Conservation (phyloP, 1,139 yeast species). For the Lodderomyces pseudojiufengensis region DNA sequence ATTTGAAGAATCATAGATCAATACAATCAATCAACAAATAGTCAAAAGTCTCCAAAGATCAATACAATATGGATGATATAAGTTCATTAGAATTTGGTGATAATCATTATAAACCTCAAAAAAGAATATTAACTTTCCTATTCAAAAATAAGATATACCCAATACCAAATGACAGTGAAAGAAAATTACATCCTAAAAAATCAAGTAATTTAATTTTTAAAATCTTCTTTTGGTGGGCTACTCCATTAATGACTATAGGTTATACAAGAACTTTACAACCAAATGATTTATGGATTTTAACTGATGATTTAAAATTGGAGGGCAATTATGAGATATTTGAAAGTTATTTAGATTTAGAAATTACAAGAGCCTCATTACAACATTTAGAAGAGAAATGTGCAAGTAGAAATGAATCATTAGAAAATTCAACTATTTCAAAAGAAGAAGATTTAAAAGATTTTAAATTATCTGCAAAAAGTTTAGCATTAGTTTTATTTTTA, state of each 20-base stretch:
- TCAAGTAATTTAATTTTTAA: constrained; percentile 29
- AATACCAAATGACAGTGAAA: constrained; percentile 50
- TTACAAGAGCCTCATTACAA: constrained; percentile 22
- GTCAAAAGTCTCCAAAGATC: too few relatives aligned
- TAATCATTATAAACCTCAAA: constrained; percentile 15
- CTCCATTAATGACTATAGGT: constrained; percentile 57
- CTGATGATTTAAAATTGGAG: constrained; percentile 51
- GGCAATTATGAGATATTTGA: constrained; percentile 30
- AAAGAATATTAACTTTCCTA: constrained; percentile 16
- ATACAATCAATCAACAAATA: too few relatives aligned
- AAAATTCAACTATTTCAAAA: constrained; percentile 17
- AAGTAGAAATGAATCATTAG: constrained; percentile 23
- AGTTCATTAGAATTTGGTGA: constrained; percentile 14
- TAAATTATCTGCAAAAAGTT: constrained; percentile 15
- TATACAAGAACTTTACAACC: constrained; percentile 64
- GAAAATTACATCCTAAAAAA: constrained; percentile 38
- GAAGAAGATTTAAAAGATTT: constrained; percentile 29
- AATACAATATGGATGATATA: constrained; percentile 2
- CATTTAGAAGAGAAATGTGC: constrained; percentile 23
- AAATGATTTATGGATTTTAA: constrained; percentile 56
- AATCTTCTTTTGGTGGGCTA: constrained; percentile 55
- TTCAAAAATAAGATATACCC: constrained; percentile 21
- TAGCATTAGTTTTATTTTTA: constrained; percentile 19
- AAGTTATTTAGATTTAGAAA: constrained; percentile 32
- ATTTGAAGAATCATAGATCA: too few relatives aligned